A percentile compares a stretch with the other conserved stretches of the same genome.
These are phyloP conservation scores for Syzygium grande DNA, from an alignment of 345 rosid species.

Conservation along the genomic window DNA sequence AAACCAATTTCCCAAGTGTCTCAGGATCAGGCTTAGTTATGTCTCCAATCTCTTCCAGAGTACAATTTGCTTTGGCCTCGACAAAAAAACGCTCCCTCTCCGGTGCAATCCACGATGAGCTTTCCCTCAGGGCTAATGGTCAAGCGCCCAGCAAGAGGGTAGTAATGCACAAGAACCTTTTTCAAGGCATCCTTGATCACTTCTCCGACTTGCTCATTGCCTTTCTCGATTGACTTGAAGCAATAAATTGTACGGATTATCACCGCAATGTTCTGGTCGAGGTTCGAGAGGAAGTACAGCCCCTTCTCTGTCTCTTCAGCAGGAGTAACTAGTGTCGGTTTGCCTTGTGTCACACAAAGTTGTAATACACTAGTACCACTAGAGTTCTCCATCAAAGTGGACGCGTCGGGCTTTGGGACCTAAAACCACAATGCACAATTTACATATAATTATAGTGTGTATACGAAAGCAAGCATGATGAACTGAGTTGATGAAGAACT, in stretches of 20 bases:
- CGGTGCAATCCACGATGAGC: slow-evolving; percentile 67
- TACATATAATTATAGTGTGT: not conserved
- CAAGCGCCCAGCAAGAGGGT: slow-evolving; percentile 83
- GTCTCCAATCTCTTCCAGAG: slow-evolving; percentile 64
- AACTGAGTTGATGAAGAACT: not conserved
- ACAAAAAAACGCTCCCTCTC: slow-evolving; percentile 83
- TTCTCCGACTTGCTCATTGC: slow-evolving; percentile 47
- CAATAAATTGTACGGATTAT: slow-evolving; percentile 76
- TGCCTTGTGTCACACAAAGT: slow-evolving; percentile 47
- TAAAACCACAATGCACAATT: slow-evolving; percentile 1
- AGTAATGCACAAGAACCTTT: slow-evolving; percentile 71
- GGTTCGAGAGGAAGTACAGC: slow-evolving; percentile 78
- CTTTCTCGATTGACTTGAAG: slow-evolving; percentile 59
- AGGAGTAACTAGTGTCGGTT: slow-evolving; percentile 52
- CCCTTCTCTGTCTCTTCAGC: slow-evolving; percentile 68
- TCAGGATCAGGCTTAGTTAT: slow-evolving; percentile 73
- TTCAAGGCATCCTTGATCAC: slow-evolving; percentile 61
- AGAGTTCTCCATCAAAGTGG: slow-evolving; percentile 36
- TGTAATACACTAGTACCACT: slow-evolving; percentile 20
- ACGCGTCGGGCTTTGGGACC: slow-evolving; percentile 39
- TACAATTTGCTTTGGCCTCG: slow-evolving; percentile 73
- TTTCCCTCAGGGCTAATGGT: slow-evolving; percentile 70
- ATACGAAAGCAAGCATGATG: not conserved
- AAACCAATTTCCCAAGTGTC: slow-evolving; percentile 74
- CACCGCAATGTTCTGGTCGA: slow-evolving; percentile 83